These are phyloP conservation scores for Rhynchosporium graminicola DNA, from an alignment of 2,329 filamentous ascomycete species.

Conservation along the genomic window DNA sequence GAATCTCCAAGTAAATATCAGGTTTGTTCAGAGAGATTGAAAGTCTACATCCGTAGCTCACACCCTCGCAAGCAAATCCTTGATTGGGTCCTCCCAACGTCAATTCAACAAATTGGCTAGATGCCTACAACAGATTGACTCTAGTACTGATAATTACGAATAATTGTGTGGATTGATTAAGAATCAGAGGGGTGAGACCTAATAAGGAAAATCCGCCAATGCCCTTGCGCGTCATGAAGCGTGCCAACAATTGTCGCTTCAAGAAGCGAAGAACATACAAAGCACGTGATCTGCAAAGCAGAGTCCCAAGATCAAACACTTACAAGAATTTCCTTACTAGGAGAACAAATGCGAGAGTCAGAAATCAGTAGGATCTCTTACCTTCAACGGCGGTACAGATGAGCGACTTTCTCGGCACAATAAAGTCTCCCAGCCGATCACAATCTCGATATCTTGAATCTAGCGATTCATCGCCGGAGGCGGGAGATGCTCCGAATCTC, in stretches of 20 bases:
- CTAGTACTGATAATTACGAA: too few relatives aligned
- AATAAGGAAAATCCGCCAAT: not conserved
- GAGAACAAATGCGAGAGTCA: not conserved
- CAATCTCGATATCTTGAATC: not conserved
- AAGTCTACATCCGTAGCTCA: too few relatives aligned
- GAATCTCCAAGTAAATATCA: too few relatives aligned
- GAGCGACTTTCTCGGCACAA: not conserved
- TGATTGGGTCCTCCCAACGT: too few relatives aligned
- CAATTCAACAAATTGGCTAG: too few relatives aligned
- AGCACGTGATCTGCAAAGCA: not conserved
- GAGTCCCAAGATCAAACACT: not conserved
- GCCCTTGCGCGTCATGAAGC: not conserved
- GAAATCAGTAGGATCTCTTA: not conserved
- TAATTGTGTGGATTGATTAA: not conserved
- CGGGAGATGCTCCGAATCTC: slow-evolving; percentile 27
- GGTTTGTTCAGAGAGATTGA: too few relatives aligned
- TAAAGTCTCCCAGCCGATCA: not conserved
- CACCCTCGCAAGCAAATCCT: too few relatives aligned
- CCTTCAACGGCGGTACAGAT: not conserved
- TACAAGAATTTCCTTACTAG: not conserved
- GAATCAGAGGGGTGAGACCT: not conserved
- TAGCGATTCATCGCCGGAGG: slow-evolving; percentile 18
- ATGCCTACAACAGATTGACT: too few relatives aligned
- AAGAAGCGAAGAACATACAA: not conserved
- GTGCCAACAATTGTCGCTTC: not conserved